Evolutionary conservation across 768 basidiomycete species (phyloP), one percentile per base, ranked within the genome.

Genomic region (Termitomyces sp.): DNA sequence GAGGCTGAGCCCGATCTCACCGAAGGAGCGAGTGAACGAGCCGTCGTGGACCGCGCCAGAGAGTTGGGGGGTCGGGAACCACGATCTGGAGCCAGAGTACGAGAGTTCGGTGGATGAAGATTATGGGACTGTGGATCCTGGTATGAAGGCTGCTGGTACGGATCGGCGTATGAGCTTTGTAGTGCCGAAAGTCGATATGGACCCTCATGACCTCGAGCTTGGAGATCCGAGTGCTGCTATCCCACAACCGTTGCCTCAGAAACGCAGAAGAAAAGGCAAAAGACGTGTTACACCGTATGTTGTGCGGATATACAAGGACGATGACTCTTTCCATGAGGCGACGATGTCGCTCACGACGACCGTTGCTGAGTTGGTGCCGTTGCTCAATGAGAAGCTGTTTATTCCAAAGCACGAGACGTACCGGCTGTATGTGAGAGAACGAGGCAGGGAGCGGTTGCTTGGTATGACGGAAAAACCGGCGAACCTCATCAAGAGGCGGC

Each of bases 401-500:
- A 62, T 71, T 49, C 76, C 78, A 30, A 73, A 79, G 45, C 81
- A 83, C 10, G 85, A 87, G 64, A 79, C 78, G 14, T 86, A 90
- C 77, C 82, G 83, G 63, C 70, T 87, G 57, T 95, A 89, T 73
- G 67, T 93, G 60, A 86, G 84, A 68, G 88, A 91, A 69, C 80
- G 87, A 10, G 89, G 89, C 50, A 71, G 89, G 73, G 90, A 98
- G 67, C 88, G 96, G 13, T 78, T 94, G 39, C 76, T 99, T 56
- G 85, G 85, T 8, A 82, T 84, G 20, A 85, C 86, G 1, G 97
- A 99, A 71, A 77, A 83, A 46, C 96, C 96, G 0, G 88, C 93
- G 1, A 83, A 85, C 36, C 93, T 97, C 58, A 89, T 96, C 22
- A 82, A 87, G 57, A 81, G 91, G 40, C 81, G 93, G 37, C 76